Evolutionary conservation across 345 rosid species (phyloP).

Genomic region (Bruguiera parviflora): DNA sequence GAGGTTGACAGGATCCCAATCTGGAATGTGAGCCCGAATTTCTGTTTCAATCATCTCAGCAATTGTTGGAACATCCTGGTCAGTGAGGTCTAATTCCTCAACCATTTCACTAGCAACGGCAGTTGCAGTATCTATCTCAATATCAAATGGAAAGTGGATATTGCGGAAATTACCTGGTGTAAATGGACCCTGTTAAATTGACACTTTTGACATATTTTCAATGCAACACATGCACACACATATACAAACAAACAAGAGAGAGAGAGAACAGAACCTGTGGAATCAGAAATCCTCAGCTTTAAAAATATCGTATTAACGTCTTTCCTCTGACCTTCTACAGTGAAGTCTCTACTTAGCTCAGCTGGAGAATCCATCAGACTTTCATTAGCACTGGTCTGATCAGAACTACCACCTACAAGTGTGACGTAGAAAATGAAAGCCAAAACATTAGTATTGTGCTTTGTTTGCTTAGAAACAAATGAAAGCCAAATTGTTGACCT

Average conservation of each 20-base stretch:
- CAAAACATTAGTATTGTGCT: background rate
- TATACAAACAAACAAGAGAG: background rate
- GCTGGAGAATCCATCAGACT: conserved; percentile 25
- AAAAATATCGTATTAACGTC: conserved; percentile 74
- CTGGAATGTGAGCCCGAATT: conserved; percentile 65
- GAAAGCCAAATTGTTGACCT: too few relatives aligned
- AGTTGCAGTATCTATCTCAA: conserved; percentile 74
- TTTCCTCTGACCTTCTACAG: conserved; percentile 80
- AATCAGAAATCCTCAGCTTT: conserved; percentile 79
- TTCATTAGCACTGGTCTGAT: conserved; percentile 19
- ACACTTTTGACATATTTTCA: background rate
- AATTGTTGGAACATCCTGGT: conserved; percentile 77
- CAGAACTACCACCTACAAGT: conserved; percentile 41
- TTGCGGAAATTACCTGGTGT: conserved; percentile 67
- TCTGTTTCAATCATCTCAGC: conserved; percentile 73
- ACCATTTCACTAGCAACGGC: conserved; percentile 97
- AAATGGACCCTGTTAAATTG: conserved; percentile 8
- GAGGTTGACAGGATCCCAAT: conserved; percentile 50
- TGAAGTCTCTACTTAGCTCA: conserved; percentile 51
- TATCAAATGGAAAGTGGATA: conserved; percentile 94
- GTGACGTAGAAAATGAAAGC: conserved; percentile 2
- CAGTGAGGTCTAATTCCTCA: conserved; percentile 80
- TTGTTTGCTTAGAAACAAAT: background rate
- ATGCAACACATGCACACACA: conserved; percentile 1
- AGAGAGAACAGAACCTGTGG: conserved; percentile 52